A percentile compares a stretch with the other conserved stretches of the same genome.
These are phyloP conservation scores for Penicillium macrosclerotiorum DNA, from an alignment of 495 filamentous ascomycete species.

Conservation along the genomic window DNA sequence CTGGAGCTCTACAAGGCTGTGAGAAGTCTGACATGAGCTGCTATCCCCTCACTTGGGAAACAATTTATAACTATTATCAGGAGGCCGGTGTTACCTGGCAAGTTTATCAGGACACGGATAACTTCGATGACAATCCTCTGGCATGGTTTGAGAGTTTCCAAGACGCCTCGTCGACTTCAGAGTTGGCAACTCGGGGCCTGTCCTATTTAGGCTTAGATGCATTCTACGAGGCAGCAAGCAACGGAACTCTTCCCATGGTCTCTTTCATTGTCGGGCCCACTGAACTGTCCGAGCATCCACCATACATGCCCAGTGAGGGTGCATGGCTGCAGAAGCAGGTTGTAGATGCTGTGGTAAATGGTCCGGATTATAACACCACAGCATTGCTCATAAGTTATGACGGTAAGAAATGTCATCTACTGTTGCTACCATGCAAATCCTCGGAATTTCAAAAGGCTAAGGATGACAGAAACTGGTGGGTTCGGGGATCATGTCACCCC, in stretches of 20 bases:
- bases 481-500: slow-evolving; percentile 55
- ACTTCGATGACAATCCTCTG: slow-evolving; percentile 55
- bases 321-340: slow-evolving; percentile 56
- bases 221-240: slow-evolving; percentile 51
- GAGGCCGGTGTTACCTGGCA: slow-evolving; percentile 54
- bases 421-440: background rate
- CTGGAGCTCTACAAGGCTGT: too few species aligned
- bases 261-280: slow-evolving; percentile 53
- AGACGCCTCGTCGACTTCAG: slow-evolving; percentile 32
- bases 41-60: slow-evolving; percentile 56
- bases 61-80: slow-evolving; percentile 50
- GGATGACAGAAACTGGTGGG: slow-evolving; percentile 54
- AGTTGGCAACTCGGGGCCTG: slow-evolving; percentile 43
- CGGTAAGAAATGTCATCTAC: slow-evolving; percentile 22
- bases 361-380: slow-evolving; percentile 48
- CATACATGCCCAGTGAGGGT: slow-evolving; percentile 52
- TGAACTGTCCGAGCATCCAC: slow-evolving; percentile 53
- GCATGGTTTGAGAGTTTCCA: slow-evolving; percentile 56
- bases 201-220: slow-evolving; percentile 42
- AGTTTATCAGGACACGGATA: slow-evolving; percentile 52
- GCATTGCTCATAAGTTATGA: slow-evolving; percentile 54
- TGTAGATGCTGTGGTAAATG: slow-evolving; percentile 48
- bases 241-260: slow-evolving; percentile 51
- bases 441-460: slow-evolving; percentile 3
- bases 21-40: slow-evolving; percentile 45